phyloP scores from a whole-genome alignment of 495 filamentous ascomycete species.

The Penicillium verhagenii region DNA sequence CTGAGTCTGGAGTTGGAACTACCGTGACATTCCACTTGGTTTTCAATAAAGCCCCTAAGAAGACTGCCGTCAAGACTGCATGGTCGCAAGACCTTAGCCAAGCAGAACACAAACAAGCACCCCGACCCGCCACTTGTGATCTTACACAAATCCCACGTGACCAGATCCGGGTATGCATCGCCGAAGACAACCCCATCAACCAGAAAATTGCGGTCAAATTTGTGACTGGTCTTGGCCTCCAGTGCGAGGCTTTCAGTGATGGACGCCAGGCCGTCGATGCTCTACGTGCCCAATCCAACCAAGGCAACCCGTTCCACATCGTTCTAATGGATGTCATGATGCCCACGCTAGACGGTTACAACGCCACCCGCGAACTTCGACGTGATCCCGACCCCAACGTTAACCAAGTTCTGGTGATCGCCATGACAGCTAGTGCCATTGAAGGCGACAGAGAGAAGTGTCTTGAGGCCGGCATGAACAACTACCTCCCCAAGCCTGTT shows the following conservation, averaged over 20 bases:
- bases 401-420: constrained; percentile 77
- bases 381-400: constrained; percentile 71
- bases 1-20: constrained; percentile 70
- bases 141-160: constrained; percentile 71
- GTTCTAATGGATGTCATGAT: constrained; percentile 96
- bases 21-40: constrained; percentile 81
- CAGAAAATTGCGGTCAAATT: constrained; percentile 90
- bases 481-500: constrained; percentile 91
- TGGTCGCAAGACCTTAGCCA: constrained; percentile 51
- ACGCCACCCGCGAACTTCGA: constrained; percentile 79
- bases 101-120: constrained; percentile 26
- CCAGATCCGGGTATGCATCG: constrained; percentile 80
- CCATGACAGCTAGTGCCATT: constrained; percentile 91
- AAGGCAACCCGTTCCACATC: constrained; percentile 67
- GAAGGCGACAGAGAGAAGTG: constrained; percentile 91
- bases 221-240: constrained; percentile 77
- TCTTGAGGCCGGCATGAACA: constrained; percentile 90
- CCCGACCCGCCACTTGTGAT: constrained; percentile 46
- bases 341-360: constrained; percentile 92
- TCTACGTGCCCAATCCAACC: constrained; percentile 63
- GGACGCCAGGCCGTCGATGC: constrained; percentile 85
- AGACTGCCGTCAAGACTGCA: constrained; percentile 53
- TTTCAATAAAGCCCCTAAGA: constrained; percentile 73
- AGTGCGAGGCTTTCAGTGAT: constrained; percentile 80
- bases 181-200: constrained; percentile 90